phyloP scores from a whole-genome alignment of 768 basidiomycete genomes.

The Calocera viscosa region DNA sequence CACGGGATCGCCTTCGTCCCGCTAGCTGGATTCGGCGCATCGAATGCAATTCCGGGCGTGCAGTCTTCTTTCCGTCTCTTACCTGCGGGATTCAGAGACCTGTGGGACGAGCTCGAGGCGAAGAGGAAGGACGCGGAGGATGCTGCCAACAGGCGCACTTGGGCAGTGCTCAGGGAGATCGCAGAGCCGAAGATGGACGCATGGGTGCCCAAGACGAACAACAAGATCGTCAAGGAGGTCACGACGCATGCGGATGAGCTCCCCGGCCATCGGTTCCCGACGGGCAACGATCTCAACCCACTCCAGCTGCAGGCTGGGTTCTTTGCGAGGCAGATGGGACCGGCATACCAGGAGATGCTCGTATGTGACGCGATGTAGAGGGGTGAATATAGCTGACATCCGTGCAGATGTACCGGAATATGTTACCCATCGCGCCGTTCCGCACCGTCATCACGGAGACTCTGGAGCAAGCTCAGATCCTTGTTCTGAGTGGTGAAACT shows the following conservation, averaged over 20 bases:
- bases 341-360: conserved; percentile 78
- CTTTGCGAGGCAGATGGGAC: conserved; percentile 44
- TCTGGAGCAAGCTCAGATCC: conserved; percentile 62
- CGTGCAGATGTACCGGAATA: conserved; percentile 54
- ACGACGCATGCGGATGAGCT: not conserved
- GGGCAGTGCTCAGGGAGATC: conserved; percentile 56
- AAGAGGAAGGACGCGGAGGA: conserved; percentile 51
- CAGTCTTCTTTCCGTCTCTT: conserved; percentile 50
- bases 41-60: conserved; percentile 30
- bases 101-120: conserved; percentile 82
- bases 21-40: conserved; percentile 42
- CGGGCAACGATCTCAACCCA: not conserved
- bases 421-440: conserved; percentile 76
- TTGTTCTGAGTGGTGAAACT: conserved; percentile 78
- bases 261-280: not conserved
- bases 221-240: conserved; percentile 7
- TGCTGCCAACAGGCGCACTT: conserved; percentile 48
- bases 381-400: not conserved
- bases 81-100: conserved; percentile 70
- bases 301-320: conserved; percentile 35
- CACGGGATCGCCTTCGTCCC: conserved; percentile 59
- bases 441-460: conserved; percentile 56
- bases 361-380: conserved; percentile 33
- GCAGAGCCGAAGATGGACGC: conserved; percentile 46
- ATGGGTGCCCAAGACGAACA: not conserved